Evolutionary conservation across 257 asterid genomes (phyloP).

Genomic region (Solanum pennellii): DNA sequence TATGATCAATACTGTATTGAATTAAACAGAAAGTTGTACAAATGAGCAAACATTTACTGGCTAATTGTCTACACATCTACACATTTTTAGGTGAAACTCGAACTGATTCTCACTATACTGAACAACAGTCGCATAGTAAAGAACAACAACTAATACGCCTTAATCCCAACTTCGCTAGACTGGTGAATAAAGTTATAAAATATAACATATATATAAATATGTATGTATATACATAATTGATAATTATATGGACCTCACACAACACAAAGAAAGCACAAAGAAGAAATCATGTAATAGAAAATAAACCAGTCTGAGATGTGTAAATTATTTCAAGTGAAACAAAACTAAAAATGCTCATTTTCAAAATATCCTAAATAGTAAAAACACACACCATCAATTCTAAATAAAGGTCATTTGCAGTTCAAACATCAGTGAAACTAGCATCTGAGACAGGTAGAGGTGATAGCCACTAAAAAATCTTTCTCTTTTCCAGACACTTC

Average conservation of each 20-base stretch:
- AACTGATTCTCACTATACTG: background rate
- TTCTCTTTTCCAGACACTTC: slow-evolving; percentile 89
- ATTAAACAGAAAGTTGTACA: background rate
- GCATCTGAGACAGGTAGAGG: slow-evolving; percentile 71
- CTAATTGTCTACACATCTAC: background rate
- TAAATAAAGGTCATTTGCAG: slow-evolving; percentile 87
- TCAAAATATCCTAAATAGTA: background rate
- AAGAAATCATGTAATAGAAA: background rate
- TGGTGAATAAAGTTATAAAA: background rate
- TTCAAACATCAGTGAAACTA: slow-evolving; percentile 77
- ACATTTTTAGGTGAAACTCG: background rate
- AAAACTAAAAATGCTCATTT: background rate
- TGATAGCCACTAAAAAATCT: slow-evolving; percentile 77
- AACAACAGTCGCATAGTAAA: background rate
- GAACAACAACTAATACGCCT: no score
- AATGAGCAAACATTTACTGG: background rate
- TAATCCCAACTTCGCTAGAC: background rate
- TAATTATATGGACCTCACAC: background rate
- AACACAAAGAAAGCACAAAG: background rate
- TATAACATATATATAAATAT: no score
- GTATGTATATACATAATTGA: no score
- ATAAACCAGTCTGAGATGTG: background rate
- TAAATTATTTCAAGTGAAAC: background rate
- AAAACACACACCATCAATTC: slow-evolving; percentile 66
- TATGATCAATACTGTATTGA: background rate